Base-by-base conservation (phyloP, 2,329 filamentous ascomycete species). In the Coniochaeta sp. region DNA sequence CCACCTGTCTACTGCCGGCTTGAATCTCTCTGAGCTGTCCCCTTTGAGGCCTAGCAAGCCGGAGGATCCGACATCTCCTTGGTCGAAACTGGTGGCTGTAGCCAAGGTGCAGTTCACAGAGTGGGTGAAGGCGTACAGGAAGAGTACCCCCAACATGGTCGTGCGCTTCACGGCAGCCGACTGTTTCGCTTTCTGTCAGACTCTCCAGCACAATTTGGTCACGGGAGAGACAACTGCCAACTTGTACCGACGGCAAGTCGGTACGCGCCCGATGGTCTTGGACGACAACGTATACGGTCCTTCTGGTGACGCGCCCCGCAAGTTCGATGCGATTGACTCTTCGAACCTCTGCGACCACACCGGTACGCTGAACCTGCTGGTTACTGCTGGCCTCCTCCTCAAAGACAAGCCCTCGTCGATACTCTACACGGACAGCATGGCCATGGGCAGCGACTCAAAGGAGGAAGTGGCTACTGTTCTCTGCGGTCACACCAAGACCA, bases 321-420 rank as follows among this genome's bases (percentile, higher is more conserved):
- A 51, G 3, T 85, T 84, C 57, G 73, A 83, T 58, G 66, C 77
- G 4, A 77, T 85, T 51, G 79, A 85, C 55, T 81, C 78, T 0
- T 72, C 71, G 2, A 72, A 73, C 50, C 61, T 79, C 10, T 60
- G 66, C 2, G 73, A 77, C 52, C 66, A 71, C 48, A 18, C 74
- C 7, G 75, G 74, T 16, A 52, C 60, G 10, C 52, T 79, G 8
- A 77, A 77, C 54, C 10, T 79, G 14, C 57, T 80, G 6, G 59
- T 72, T 14, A 69, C 78, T 0, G 63, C 73, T 0, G 57, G 65
- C 0, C 77, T 78, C 2, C 56, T 85, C 8, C 65, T 85, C 9
- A 70, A 68, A 6, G 49, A 64, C 7, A 56, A 60, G 2, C 63
- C 70, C 1, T 74, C 68, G 56, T 73, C 80, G 5, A 71, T 71